phyloP scores from a whole-genome alignment of 768 basidiomycete genomes.

The Mycena pura region DNA sequence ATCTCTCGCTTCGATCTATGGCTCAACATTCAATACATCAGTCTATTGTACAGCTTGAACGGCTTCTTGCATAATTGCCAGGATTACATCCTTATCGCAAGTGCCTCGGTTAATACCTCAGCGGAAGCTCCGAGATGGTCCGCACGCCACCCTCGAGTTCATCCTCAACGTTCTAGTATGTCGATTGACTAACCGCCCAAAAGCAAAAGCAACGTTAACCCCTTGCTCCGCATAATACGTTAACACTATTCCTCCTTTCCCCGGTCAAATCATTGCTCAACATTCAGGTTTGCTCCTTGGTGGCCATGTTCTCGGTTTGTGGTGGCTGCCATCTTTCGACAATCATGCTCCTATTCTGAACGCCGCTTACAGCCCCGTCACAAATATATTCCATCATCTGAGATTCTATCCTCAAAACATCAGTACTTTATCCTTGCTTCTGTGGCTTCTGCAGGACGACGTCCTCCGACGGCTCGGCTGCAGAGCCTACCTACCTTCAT shows the following conservation, averaged over 20 bases:
- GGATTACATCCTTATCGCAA: too few species aligned
- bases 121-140: slow-evolving; percentile 2
- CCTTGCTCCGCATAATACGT: neutral
- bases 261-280: neutral
- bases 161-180: slow-evolving; percentile 9
- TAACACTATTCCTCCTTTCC: neutral
- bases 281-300: slow-evolving; percentile 43
- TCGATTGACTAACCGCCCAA: neutral
- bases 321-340: too few species aligned
- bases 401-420: too few species aligned
- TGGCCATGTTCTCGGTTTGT: slow-evolving; percentile 41
- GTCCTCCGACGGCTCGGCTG: too few species aligned
- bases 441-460: too few species aligned
- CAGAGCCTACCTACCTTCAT: too few species aligned
- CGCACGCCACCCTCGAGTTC: slow-evolving; percentile 7
- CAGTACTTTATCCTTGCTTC: too few species aligned
- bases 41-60: too few species aligned
- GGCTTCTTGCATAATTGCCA: too few species aligned
- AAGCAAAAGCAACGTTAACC: neutral
- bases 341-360: slow-evolving; percentile 40
- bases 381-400: too few species aligned
- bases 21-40: neutral
- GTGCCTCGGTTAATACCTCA: too few species aligned
- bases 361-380: too few species aligned
- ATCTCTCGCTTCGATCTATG: neutral